phyloP scores from a whole-genome alignment of 169 alveolate genomes.

The Eimeria necatrix region DNA sequence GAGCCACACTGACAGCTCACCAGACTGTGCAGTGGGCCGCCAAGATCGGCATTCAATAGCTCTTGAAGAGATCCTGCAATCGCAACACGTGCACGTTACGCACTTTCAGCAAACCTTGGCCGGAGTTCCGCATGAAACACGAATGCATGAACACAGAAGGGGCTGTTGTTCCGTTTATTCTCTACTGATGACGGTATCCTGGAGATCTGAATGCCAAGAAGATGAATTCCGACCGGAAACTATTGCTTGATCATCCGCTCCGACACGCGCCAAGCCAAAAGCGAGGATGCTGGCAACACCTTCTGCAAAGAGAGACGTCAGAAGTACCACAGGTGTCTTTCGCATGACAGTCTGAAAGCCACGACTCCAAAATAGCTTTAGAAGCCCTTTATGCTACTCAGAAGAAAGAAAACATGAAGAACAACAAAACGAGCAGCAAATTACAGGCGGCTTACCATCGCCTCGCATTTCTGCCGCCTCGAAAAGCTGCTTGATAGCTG shows the following conservation, averaged over 20 bases:
- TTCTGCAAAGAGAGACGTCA: slow-evolving; percentile 33
- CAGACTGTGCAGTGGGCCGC: slow-evolving; percentile 82
- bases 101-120: no score
- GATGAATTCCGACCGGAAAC: slow-evolving; percentile 65
- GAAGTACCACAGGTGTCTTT: no score
- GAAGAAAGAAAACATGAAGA: no score
- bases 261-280: slow-evolving; percentile 83
- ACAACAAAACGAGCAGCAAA: no score
- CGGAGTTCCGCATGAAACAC: background rate
- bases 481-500: slow-evolving; percentile 78
- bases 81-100: background rate
- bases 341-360: no score
- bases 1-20: slow-evolving; percentile 39
- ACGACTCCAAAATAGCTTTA: no score
- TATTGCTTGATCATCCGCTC: slow-evolving; percentile 78
- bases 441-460: background rate
- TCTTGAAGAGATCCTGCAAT: slow-evolving; percentile 80
- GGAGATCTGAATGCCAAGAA: background rate
- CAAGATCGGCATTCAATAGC: slow-evolving; percentile 72
- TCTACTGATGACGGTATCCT: background rate
- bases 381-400: no score
- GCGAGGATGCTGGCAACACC: slow-evolving; percentile 8
- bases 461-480: slow-evolving; percentile 68
- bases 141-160: no score
- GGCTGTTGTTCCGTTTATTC: background rate